Evolutionary conservation across 768 basidiomycete genomes (phyloP).

Genomic region (Calocybe gangraenosa): DNA sequence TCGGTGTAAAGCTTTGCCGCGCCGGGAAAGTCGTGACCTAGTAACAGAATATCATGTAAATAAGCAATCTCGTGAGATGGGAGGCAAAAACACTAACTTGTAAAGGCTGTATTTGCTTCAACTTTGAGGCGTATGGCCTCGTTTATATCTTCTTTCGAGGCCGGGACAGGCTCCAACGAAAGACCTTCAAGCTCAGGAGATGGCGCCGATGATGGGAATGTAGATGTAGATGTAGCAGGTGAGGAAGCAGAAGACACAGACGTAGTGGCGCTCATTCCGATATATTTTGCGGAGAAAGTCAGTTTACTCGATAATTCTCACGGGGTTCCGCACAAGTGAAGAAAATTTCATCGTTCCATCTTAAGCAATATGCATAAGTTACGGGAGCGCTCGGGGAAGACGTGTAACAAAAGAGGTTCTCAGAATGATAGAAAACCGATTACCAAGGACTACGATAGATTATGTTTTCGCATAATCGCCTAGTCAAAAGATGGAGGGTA

Average conservation of each 20-base stretch:
- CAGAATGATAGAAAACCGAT: too few species aligned
- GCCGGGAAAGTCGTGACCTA: conserved; percentile 68
- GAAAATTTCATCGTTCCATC: too few species aligned
- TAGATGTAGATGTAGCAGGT: conserved; percentile 37
- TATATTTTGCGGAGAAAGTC: neutral
- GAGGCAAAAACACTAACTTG: conserved; percentile 37
- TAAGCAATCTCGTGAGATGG: conserved; percentile 1
- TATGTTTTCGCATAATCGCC: too few species aligned
- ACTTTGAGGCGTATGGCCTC: conserved; percentile 73
- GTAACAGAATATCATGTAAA: conserved; percentile 4
- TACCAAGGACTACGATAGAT: too few species aligned
- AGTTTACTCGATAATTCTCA: too few species aligned
- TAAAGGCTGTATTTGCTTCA: conserved; percentile 87
- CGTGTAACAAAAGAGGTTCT: too few species aligned
- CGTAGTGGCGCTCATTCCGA: conserved; percentile 30
- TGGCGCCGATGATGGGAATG: conserved; percentile 51
- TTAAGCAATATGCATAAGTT: too few species aligned
- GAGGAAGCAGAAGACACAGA: conserved; percentile 35
- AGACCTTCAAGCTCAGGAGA: conserved; percentile 57
- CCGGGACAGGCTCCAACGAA: conserved; percentile 36
- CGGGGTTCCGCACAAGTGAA: too few species aligned
- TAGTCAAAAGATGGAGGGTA: too few species aligned
- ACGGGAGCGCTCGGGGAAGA: too few species aligned
- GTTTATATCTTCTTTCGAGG: conserved; percentile 68
- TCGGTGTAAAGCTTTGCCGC: conserved; percentile 79